A percentile compares a stretch with the other conserved stretches of the same genome.
Evolutionary conservation across 2,329 filamentous ascomycete genomes (phyloP).

Genomic region (Escovopsis sp.): DNA sequence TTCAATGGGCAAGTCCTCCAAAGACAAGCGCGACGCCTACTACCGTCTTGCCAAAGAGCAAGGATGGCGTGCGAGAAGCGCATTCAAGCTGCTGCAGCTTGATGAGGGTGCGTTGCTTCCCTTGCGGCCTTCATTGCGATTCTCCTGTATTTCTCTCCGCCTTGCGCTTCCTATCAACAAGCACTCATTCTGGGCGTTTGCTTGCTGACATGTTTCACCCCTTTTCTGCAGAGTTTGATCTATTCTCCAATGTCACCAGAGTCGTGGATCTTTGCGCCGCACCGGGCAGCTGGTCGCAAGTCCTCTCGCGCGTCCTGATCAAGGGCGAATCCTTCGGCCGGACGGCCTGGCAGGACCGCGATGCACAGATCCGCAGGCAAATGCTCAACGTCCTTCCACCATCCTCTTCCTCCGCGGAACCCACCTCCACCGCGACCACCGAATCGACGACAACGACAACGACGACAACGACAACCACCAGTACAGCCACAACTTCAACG

Average conservation of each 20-base stretch:
- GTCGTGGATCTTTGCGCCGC: conserved; percentile 95
- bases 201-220: background rate
- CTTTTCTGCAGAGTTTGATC: conserved; percentile 60
- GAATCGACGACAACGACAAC: too few species aligned
- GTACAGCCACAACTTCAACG: too few species aligned
- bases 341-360: conserved; percentile 72
- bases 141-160: background rate
- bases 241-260: conserved; percentile 77
- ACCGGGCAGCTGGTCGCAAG: conserved; percentile 93
- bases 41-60: conserved; percentile 97
- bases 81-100: conserved; percentile 92
- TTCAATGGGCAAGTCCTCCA: conserved; percentile 87
- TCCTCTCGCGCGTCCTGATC: conserved; percentile 83
- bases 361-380: conserved; percentile 47
- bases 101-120: conserved; percentile 49
- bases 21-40: conserved; percentile 96
- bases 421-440: conserved; percentile 18
- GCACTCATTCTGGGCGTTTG: conserved; percentile 1
- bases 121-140: background rate
- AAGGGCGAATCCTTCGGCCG: conserved; percentile 84
- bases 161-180: too few species aligned
- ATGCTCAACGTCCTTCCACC: conserved; percentile 35
- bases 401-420: conserved; percentile 11
- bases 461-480: too few species aligned
- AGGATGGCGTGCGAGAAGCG: conserved; percentile 90